Base-by-base conservation (phyloP, 345 rosid species). In the Eucalyptus erythrocorys region DNA sequence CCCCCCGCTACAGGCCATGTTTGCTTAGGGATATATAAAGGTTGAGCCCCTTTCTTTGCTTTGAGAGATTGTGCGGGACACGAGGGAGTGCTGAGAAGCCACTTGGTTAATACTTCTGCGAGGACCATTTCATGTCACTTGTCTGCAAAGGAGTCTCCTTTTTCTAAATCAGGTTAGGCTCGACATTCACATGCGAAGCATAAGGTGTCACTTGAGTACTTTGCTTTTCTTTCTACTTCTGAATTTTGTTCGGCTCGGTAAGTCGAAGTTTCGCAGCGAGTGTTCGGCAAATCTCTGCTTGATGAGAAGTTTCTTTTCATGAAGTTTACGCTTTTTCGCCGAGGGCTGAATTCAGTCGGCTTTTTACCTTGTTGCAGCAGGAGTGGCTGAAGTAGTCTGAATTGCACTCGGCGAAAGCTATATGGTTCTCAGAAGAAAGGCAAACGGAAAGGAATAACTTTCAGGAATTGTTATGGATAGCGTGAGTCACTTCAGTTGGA, bases 391-490 rank as follows among this genome's bases (percentile, higher is more conserved):
- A 85, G 61, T 27, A 85, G 87, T 37, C 87, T 49, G 53, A 49
- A 22, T 4, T 85, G 53, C 24, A 85, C 43, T 48, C 16, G 87
- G 87, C 53, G 14, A 85, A 42, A 48, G 45, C 61, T 66, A 55
- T 84, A 85, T 51, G 51, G 14, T 42, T 86, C 76, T 48, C 34
- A 45, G 51, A 14, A 50, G 42, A 55, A 47, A 76, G 43, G 13
- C 84, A 3, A 76, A 40, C 84, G 22, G 24, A 84, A 22, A 11
- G 59, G 30, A 22, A 19, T 86, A 49, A 40, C 42, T 11, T 34
- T 22, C 84, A 21, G 84, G 84, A 87, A 87, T 16, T 82, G 89
- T 53, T 81, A 95, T 97, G 99, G 96, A 93, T 10, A 91, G 90
- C 88, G 91, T 89, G 86, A 48, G 16, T 37, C 45, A 81, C 48